Conservation (phyloP, 106 monocot genomes). For the Gastrodia elata region DNA sequence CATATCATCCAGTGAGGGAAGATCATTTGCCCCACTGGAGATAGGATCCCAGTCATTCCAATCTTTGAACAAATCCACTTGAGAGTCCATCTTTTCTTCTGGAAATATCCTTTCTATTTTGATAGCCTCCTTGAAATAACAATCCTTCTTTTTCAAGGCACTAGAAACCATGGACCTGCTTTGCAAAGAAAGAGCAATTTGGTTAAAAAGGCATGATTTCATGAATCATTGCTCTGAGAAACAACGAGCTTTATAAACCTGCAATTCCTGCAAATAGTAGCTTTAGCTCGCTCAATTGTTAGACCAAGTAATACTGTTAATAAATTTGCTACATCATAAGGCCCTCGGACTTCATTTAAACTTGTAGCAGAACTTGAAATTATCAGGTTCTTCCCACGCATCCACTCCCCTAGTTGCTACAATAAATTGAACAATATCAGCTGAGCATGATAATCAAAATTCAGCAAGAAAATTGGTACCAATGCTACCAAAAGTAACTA, state of each 20-base stretch:
- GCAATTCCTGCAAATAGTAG: constrained; percentile 70
- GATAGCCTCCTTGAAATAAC: constrained; percentile 65
- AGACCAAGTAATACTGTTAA: constrained; percentile 51
- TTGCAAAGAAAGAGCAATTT: not conserved
- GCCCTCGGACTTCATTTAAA: constrained; percentile 76
- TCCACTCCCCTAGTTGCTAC: constrained; percentile 74
- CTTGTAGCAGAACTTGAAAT: constrained; percentile 68
- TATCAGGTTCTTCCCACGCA: constrained; percentile 76
- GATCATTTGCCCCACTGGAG: constrained; percentile 73
- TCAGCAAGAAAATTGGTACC: not conserved
- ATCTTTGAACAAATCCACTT: constrained; percentile 28
- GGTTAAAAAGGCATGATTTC: not conserved
- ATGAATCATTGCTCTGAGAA: not conserved
- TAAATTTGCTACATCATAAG: constrained; percentile 74
- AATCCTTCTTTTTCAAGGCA: constrained; percentile 69
- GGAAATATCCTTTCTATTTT: constrained; percentile 57
- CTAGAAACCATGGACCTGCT: constrained; percentile 46
- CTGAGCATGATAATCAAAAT: not conserved
- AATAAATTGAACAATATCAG: not conserved
- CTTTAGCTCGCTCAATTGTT: constrained; percentile 68
- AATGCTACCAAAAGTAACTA: not conserved
- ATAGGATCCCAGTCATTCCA: constrained; percentile 81
- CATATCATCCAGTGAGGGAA: constrained; percentile 52
- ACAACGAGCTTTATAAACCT: constrained; percentile 28
- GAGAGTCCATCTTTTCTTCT: constrained; percentile 21